Evolutionary conservation across 768 basidiomycete species (phyloP), one percentile per base, ranked within the genome.

Genomic region (Roridomyces roridus): DNA sequence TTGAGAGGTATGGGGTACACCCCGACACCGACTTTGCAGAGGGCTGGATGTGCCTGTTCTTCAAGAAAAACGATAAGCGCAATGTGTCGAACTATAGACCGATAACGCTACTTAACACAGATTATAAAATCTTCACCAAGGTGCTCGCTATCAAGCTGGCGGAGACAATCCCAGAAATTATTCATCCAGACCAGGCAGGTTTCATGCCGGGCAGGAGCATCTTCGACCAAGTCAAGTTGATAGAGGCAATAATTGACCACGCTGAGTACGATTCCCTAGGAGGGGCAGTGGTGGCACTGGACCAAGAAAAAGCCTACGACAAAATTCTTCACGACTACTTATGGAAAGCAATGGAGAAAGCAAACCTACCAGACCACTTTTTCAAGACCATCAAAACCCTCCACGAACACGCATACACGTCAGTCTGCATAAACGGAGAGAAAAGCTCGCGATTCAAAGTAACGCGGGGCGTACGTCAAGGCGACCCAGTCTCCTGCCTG

Each of bases 171-270:
- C 35, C 51, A 1, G 34, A 42, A 10, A 36, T 53, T 1, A 45
- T 53, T 18, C 42, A 53, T 8, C n/a, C 20, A 8, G 51, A 45
- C n/a, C 51, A 53, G n/a, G 51, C 44, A 0, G 71, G 70, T 0
- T 74, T 75, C 5, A 45, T 75, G 0, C 65, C 52, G 6, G 60
- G 60, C 0, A 24, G 60, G 4, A 50, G 37, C 9, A 70, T 74
- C 1, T 59, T 61, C 0, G 55, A 73, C 47, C 68, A 68, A 43
- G 53, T 65, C 0, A 15, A 59, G 2, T 64, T 74, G 0, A 50
- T 69, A 0, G 42, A 66, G 12, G 21, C 44, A 0, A 63, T 70
- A 12, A 41, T 62, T 0, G n/a, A 50, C 1, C 60, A 67, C 3
- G 62, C 51, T 0, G 53, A 64, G 34, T 1, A 37, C 0, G 50